These are phyloP conservation scores for Eragrostis nindensis DNA, from an alignment of 176 grass and related monocot genomes.

Conservation along the genomic window DNA sequence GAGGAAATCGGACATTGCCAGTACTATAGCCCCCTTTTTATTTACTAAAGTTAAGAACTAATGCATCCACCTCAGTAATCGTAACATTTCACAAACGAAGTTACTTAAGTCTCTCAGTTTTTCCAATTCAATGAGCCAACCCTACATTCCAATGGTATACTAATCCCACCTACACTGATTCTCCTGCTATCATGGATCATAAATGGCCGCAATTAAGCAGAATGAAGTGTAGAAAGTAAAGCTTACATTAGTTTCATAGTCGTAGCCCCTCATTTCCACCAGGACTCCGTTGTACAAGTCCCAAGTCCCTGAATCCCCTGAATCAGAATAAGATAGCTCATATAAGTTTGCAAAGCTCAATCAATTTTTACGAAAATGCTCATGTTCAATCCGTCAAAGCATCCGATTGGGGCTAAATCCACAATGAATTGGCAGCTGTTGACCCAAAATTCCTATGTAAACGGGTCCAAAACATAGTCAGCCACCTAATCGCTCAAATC, in stretches of 20 bases:
- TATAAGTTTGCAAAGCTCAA: background rate
- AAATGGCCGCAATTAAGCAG: background rate
- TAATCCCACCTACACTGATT: background rate
- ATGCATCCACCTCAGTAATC: background rate
- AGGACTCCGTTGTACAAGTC: constrained; percentile 6
- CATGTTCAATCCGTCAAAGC: background rate
- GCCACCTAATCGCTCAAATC: constrained; percentile 12
- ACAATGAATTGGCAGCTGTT: background rate
- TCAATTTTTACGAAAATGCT: background rate
- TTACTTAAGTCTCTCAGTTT: background rate
- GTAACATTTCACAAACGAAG: background rate
- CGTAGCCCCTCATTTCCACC: constrained; percentile 49
- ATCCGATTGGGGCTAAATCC: constrained; percentile 7
- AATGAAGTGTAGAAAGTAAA: background rate
- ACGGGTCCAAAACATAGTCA: background rate
- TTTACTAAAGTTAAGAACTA: background rate
- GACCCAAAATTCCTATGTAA: background rate
- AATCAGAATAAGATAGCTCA: constrained; percentile 4
- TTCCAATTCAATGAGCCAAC: background rate
- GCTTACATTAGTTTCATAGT: constrained; percentile 58
- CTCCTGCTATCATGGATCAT: background rate
- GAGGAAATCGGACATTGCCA: background rate
- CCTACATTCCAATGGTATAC: background rate
- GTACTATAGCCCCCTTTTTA: background rate
- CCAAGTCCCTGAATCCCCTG: constrained; percentile 43